A percentile compares a stretch with the other conserved stretches of the same genome.
phyloP scores from a whole-genome alignment of 345 rosid genomes.

The Alliaria petiolata region DNA sequence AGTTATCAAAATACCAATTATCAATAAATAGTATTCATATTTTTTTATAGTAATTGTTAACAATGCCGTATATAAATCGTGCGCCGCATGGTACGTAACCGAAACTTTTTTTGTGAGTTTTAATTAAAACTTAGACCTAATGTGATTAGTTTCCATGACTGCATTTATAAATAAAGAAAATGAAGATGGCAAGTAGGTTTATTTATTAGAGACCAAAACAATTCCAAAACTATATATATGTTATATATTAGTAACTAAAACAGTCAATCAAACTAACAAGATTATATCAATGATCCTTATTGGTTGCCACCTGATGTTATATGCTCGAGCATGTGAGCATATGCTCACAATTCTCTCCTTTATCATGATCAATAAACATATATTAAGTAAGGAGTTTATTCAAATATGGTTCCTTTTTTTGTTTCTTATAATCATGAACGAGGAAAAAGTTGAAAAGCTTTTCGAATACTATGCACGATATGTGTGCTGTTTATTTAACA shows the following conservation, averaged over 20 bases:
- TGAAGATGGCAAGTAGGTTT: not conserved
- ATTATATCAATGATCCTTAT: conserved; percentile 25
- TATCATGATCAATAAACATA: conserved; percentile 16
- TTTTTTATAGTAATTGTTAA: not conserved
- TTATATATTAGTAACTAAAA: conserved; percentile 1
- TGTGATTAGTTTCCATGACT: not conserved
- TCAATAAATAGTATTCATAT: not conserved
- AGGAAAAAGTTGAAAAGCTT: conserved; percentile 31
- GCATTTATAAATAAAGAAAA: not conserved
- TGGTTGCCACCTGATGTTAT: conserved; percentile 23
- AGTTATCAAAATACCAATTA: not conserved
- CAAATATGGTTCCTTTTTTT: conserved; percentile 14
- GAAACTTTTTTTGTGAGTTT: not conserved
- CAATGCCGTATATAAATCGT: not conserved
- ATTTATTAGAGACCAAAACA: not conserved
- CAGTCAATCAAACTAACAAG: not conserved
- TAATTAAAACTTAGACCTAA: not conserved
- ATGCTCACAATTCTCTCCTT: conserved; percentile 29
- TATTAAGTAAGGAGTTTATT: conserved; percentile 21
- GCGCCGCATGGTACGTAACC: not conserved
- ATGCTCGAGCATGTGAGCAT: conserved; percentile 30
- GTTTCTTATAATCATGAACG: conserved; percentile 15
- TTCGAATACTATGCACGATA: conserved; percentile 13
- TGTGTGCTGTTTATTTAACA: conserved; percentile 29
- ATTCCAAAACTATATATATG: too few species aligned